Evolutionary conservation across 495 filamentous ascomycete species (phyloP), one percentile per base, ranked within the genome.

Genomic region (Trichoderma virens): DNA sequence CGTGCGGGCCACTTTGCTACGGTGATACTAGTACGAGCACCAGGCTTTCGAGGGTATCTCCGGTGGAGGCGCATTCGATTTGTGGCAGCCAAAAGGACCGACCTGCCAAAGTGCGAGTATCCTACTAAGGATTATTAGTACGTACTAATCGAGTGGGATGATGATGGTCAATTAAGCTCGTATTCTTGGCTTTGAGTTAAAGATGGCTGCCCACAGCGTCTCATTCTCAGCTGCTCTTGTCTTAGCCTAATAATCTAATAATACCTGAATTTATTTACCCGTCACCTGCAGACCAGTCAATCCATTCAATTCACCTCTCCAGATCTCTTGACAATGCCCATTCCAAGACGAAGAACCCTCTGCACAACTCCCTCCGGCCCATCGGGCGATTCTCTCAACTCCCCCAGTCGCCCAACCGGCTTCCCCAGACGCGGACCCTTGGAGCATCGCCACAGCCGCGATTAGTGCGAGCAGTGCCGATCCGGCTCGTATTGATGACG

Each of bases 401-500:
- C 51, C 8, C 51, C 51, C 23, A 56, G 25, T 30, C 51, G 25
- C 16, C 25, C 51, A 56, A 54, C 23, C 51, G 3, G 20, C 16
- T 56, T 28, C 47, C 47, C 51, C 51, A 27, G 51, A 56, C 51
- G 25, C 32, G 25, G 51, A 16, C 9, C 51, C 51, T 23, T 56
- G 51, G 51, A 30, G 23, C 23, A 27, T 56, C 51, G 51, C 51
- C 51, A 56, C 51, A 56, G 51, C 51, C 51, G 51, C 23, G 25
- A 56, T 27, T 56, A 56, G 51, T 27, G 51, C 51, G 4, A 27
- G 51, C 51, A 28, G 3, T 27, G 51, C 25, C 51, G 51, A 56
- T 56, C 51, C 51, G 51, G 51, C 51, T 56, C 51, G 51, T 56
- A 56, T 56, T 56, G 51, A 56, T 56, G 51, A 56, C 51, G 51